Base-by-base conservation (phyloP, 208 protist genomes). In the Leishmania guyanensis region DNA sequence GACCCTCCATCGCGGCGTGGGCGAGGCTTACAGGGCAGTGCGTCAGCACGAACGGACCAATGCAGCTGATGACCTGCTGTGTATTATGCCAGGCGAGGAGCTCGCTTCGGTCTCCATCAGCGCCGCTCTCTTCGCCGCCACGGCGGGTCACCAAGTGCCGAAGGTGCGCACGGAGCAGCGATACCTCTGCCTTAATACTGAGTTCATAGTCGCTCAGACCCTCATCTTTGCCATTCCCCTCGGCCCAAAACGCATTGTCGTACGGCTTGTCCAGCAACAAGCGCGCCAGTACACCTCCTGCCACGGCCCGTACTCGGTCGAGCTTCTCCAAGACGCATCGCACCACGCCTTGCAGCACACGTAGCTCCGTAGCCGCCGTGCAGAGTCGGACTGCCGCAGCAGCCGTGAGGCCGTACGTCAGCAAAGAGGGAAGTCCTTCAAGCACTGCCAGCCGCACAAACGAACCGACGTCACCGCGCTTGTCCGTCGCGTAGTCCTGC, bases 391-490 rank as follows among this genome's bases (percentile, higher is more conserved):
- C 29, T 54, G 65, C 3, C 56, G 58, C 50, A 58, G 62, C 56
- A 10, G 56, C 74, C 43, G 78, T 10, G 56, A 91, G 69, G 65
- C 90, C 87, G 78, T 90, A 84, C 5, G 70, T 8, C 22, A 97
- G 70, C 26, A 98, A 81, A 14, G 64, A 46, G 3, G 89, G 84
- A 10, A 99, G 79, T 20, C 79, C 80, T 33, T 89, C 79, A 84
- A 99, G 90, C 10, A 96, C 91, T 33, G 94, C 97, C 39, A 98
- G 86, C 66, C 99, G 95, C 33, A 99, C 98, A 94, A 98, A 99
- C 50, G 94, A 98, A n/a, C 99, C 99, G 33, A 99, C 97, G 83
- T 99, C 99, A 75, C 99, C 99, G 74, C 99, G 91, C 78, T 97
- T 97, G 81, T 99, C 98, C 12, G 95, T 89, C 29, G 91, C 89